These are phyloP conservation scores for Cutaneotrichosporon dermatis DNA, from an alignment of 1,284 basidiomycete genomes.

Conservation along the genomic window DNA sequence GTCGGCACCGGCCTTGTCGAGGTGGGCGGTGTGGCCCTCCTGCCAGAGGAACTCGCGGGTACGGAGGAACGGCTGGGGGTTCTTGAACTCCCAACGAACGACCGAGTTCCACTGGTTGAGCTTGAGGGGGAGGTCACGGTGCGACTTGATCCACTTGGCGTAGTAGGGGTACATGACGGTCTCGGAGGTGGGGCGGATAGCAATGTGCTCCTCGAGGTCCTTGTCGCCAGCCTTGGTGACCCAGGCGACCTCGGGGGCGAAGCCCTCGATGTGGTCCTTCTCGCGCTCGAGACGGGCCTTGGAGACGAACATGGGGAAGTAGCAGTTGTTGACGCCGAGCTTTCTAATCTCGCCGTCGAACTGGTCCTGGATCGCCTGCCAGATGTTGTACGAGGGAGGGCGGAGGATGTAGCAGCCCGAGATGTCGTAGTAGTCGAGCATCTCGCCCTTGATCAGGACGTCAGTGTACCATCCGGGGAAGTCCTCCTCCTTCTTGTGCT, in stretches of 20 bases:
- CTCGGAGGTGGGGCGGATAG: conserved; percentile 96
- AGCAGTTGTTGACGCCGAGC: conserved; percentile 92
- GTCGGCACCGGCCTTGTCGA: conserved; percentile 85
- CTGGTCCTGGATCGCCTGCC: conserved; percentile 95
- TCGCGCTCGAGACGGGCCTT: conserved; percentile 88
- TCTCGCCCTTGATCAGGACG: conserved; percentile 95
- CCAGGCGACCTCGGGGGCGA: conserved; percentile 99
- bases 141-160: conserved; percentile 96
- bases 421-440: conserved; percentile 99
- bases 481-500: conserved; percentile 90
- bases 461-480: conserved; percentile 93
- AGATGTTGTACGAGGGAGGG: conserved; percentile 95
- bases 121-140: conserved; percentile 94
- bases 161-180: conserved; percentile 99
- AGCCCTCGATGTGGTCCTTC: conserved; percentile 99
- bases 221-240: conserved; percentile 91
- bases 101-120: conserved; percentile 99
- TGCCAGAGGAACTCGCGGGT: conserved; percentile 99
- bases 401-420: conserved; percentile 98
- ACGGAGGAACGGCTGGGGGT: conserved; percentile 95
- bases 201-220: conserved; percentile 94
- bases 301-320: conserved; percentile 99
- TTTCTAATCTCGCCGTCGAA: conserved; percentile 90
- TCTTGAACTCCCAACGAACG: conserved; percentile 99
- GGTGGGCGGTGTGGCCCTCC: conserved; percentile 95